Conservation (phyloP, 176 grass and related monocot species). For the Rhynchospora breviuscula region DNA sequence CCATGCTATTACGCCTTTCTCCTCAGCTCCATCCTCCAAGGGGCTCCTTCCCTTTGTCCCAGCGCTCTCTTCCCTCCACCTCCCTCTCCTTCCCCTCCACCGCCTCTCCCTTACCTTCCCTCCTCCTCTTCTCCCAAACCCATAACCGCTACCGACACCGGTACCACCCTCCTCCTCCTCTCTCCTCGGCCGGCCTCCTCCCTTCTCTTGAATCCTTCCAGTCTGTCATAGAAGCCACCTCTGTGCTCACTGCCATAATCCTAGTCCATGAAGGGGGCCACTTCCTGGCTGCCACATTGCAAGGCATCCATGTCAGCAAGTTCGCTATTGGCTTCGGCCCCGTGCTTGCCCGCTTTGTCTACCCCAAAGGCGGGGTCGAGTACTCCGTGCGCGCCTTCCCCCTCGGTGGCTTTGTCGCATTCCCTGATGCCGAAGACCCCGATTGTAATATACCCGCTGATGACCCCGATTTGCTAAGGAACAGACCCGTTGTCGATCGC, state of each 20-base stretch:
- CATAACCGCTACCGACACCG: constrained; percentile 17
- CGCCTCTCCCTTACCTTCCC: neutral
- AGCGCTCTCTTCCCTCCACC: neutral
- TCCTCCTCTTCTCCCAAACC: constrained; percentile 11
- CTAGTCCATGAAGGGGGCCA: constrained; percentile 86
- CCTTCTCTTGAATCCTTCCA: constrained; percentile 44
- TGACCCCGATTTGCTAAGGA: constrained; percentile 85
- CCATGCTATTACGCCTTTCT: constrained; percentile 7
- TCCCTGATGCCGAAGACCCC: constrained; percentile 89
- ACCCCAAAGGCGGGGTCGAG: constrained; percentile 57
- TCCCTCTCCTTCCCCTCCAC: neutral
- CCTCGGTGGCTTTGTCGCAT: constrained; percentile 89
- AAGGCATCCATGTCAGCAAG: constrained; percentile 87
- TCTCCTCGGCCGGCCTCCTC: neutral
- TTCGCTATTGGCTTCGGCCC: constrained; percentile 93
- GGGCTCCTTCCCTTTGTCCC: neutral
- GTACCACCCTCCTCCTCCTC: constrained; percentile 2
- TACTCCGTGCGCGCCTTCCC: constrained; percentile 89
- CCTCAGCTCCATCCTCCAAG: neutral
- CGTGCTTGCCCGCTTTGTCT: constrained; percentile 57
- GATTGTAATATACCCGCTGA: constrained; percentile 59
- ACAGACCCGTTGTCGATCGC: constrained; percentile 81
- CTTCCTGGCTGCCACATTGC: constrained; percentile 68
- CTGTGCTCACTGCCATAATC: constrained; percentile 82
- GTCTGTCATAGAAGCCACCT: constrained; percentile 61